Percentiles rank a stretch among this genome's conserved stretches.
Evolutionary conservation across 2,329 filamentous ascomycete species (phyloP).

Genomic region (Diaporthe aspalathi): DNA sequence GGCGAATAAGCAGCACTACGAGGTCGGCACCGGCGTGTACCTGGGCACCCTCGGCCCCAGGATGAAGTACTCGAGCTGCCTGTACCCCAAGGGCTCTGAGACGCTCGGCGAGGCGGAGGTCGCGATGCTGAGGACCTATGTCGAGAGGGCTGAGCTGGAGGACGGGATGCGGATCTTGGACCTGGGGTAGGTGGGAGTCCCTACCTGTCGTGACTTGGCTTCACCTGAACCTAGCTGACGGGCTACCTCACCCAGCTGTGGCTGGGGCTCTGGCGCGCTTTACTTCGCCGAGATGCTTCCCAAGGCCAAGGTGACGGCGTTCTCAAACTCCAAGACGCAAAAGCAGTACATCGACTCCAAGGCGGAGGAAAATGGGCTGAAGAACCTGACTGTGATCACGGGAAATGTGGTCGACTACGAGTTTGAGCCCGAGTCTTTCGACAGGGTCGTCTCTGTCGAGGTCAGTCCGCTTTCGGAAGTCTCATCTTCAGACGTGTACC

Average conservation of each 20-base stretch:
- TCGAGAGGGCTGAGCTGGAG: conserved; percentile 67
- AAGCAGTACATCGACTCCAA: conserved; percentile 73
- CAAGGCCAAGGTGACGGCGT: conserved; percentile 70
- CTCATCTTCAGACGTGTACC: conserved; percentile 1
- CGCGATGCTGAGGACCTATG: conserved; percentile 73
- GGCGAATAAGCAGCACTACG: conserved; percentile 79
- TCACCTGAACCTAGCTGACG: conserved; percentile 8
- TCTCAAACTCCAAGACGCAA: conserved; percentile 77
- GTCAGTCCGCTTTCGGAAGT: conserved; percentile 42
- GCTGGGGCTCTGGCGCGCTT: conserved; percentile 74
- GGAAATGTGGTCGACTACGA: conserved; percentile 75
- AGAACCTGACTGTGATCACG: conserved; percentile 72
- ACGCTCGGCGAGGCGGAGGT: conserved; percentile 75
- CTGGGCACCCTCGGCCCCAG: conserved; percentile 71
- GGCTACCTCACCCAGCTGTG: conserved; percentile 60
- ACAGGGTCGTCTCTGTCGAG: conserved; percentile 75
- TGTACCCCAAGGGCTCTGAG: conserved; percentile 72
- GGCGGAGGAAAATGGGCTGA: conserved; percentile 66
- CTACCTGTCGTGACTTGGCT: background rate
- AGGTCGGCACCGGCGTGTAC: conserved; percentile 75
- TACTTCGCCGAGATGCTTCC: conserved; percentile 75
- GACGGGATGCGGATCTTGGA: conserved; percentile 73
- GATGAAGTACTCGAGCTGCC: conserved; percentile 79
- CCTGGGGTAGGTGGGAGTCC: conserved; percentile 62
- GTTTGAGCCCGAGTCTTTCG: conserved; percentile 68